Evolutionary conservation across 2,329 filamentous ascomycete genomes (phyloP).

Genomic region (Claviceps monticola): DNA sequence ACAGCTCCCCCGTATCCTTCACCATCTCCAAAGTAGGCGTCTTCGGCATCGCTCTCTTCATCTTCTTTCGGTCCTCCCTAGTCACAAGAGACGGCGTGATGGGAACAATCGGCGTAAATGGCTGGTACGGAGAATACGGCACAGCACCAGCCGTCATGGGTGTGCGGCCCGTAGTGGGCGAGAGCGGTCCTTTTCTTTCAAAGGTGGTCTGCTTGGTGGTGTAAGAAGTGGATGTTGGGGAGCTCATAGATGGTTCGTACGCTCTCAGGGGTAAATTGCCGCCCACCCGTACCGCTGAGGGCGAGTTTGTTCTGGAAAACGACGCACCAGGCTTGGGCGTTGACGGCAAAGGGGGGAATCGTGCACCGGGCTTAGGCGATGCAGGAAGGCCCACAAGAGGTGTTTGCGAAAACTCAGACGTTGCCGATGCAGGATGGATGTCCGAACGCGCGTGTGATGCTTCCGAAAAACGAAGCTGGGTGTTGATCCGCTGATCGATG

Average conservation of each 20-base stretch:
- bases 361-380: conserved; percentile 24
- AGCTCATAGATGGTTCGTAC: conserved; percentile 42
- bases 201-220: conserved; percentile 52
- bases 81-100: conserved; percentile 65
- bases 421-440: conserved; percentile 36
- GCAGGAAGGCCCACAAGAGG: conserved; percentile 37
- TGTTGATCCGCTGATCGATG: conserved; percentile 43
- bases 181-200: conserved; percentile 39
- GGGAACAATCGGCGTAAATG: conserved; percentile 60
- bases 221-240: conserved; percentile 31
- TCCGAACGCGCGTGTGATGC: conserved; percentile 26
- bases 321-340: conserved; percentile 37
- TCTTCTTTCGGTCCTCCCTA: conserved; percentile 54
- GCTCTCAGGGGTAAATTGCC: conserved; percentile 46
- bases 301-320: conserved; percentile 36
- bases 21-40: conserved; percentile 51
- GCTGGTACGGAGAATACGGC: conserved; percentile 69
- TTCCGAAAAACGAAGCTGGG: conserved; percentile 20
- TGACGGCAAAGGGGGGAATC: conserved; percentile 26
- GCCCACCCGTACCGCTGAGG: conserved; percentile 41
- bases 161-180: conserved; percentile 44
- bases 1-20: conserved; percentile 46
- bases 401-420: conserved; percentile 35
- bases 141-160: conserved; percentile 48
- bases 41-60: conserved; percentile 49